A percentile compares a stretch with the other conserved stretches of the same genome.
These are phyloP conservation scores for Trypanosoma rangeli DNA, from an alignment of 208 protist species.

Conservation along the genomic window DNA sequence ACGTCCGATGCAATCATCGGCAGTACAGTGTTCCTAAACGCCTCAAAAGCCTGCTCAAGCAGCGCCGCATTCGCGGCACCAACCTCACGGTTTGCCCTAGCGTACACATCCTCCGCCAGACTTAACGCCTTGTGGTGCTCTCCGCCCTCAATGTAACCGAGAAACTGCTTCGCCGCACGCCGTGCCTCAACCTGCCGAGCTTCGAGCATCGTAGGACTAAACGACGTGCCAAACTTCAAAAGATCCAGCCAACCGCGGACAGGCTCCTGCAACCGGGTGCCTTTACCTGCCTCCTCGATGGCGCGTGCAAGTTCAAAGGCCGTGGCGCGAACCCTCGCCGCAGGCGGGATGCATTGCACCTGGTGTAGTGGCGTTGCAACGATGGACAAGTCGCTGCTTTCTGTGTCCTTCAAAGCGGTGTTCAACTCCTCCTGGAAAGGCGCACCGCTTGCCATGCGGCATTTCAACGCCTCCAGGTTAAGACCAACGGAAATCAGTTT, in stretches of 20 bases:
- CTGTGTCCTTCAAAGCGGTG: constrained; percentile 67
- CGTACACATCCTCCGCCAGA: constrained; percentile 57
- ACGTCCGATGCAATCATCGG: constrained; percentile 71
- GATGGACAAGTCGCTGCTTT: constrained; percentile 63
- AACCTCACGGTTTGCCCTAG: constrained; percentile 35
- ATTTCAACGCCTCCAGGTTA: constrained; percentile 68
- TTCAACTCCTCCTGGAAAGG: constrained; percentile 64
- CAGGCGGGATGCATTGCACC: constrained; percentile 38
- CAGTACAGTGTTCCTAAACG: constrained; percentile 56
- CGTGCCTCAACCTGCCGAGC: constrained; percentile 50
- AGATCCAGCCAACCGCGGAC: constrained; percentile 78
- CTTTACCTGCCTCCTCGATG: constrained; percentile 75
- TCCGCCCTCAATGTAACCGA: constrained; percentile 50
- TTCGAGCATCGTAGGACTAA: constrained; percentile 65
- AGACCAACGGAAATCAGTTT: constrained; percentile 81
- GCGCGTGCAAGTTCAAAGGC: constrained; percentile 77
- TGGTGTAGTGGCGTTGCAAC: constrained; percentile 59
- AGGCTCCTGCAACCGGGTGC: constrained; percentile 45
- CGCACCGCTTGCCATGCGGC: constrained; percentile 36
- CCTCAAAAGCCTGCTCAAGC: constrained; percentile 47
- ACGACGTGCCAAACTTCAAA: constrained; percentile 78
- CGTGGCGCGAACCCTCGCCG: constrained; percentile 41
- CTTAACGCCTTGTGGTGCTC: constrained; percentile 65
- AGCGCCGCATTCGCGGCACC: constrained; percentile 40
- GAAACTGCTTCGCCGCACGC: constrained; percentile 47